A percentile compares a stretch with the other conserved stretches of the same genome.
Conservation (phyloP, 768 basidiomycete genomes). For the Boletales sp. region DNA sequence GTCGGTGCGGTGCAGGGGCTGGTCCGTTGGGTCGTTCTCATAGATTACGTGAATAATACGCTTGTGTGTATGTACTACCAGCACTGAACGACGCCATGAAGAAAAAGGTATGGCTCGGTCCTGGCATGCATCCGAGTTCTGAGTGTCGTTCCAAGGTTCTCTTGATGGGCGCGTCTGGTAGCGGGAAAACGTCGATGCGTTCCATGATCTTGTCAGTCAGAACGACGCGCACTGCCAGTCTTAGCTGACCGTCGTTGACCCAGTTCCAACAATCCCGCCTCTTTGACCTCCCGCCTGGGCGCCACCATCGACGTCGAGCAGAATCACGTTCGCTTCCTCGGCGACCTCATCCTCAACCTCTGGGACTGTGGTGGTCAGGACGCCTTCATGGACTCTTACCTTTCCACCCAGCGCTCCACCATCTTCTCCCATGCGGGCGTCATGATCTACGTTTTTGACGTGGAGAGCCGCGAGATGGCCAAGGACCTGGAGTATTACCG, state of each 20-base stretch:
- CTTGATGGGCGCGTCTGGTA: slow-evolving; percentile 95
- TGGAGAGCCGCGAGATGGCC: slow-evolving; percentile 77
- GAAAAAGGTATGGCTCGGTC: slow-evolving; percentile 25
- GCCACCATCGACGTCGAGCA: slow-evolving; percentile 98
- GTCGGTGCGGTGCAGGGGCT: slow-evolving; percentile 61
- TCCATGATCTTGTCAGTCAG: slow-evolving; percentile 92
- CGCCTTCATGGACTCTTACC: slow-evolving; percentile 96
- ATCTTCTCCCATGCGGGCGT: slow-evolving; percentile 97
- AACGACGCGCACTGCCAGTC: background rate
- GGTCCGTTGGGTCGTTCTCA: slow-evolving; percentile 66
- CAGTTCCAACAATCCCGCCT: slow-evolving; percentile 93
- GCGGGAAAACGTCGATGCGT: slow-evolving; percentile 96
- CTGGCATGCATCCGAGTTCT: background rate
- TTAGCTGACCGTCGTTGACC: slow-evolving; percentile 7
- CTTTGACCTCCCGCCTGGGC: slow-evolving; percentile 84
- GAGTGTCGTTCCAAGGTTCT: slow-evolving; percentile 59
- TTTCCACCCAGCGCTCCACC: slow-evolving; percentile 85
- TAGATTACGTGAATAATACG: background rate
- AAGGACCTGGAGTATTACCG: slow-evolving; percentile 92
- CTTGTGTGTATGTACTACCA: slow-evolving; percentile 6
- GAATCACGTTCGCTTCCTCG: slow-evolving; percentile 95
- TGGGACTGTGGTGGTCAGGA: slow-evolving; percentile 99
- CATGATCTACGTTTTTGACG: slow-evolving; percentile 98
- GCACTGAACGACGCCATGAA: slow-evolving; percentile 18
- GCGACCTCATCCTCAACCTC: slow-evolving; percentile 91